A percentile compares a stretch with the other conserved stretches of the same genome.
phyloP scores from a whole-genome alignment of 768 basidiomycete genomes.

The Trametes cingulata region DNA sequence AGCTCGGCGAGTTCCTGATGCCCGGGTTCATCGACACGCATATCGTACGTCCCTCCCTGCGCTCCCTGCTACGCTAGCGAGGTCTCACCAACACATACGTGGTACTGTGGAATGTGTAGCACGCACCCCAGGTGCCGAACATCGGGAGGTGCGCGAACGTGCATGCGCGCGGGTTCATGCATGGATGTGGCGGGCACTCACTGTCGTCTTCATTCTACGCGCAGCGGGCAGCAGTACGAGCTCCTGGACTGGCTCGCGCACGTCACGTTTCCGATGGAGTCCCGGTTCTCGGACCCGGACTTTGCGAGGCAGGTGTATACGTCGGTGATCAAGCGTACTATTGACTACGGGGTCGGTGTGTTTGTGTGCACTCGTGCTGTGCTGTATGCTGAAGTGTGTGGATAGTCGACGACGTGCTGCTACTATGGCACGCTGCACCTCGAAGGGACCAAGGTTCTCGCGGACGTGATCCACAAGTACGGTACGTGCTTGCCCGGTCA shows the following conservation, averaged over 20 bases:
- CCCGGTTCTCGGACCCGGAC: conserved; percentile 63
- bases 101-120: conserved; percentile 41
- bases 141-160: conserved; percentile 51
- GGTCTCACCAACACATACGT: neutral
- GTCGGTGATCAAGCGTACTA: conserved; percentile 66
- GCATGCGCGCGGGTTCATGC: neutral
- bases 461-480: conserved; percentile 63
- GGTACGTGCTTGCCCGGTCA: conserved; percentile 41
- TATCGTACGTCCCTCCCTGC: conserved; percentile 53
- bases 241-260: conserved; percentile 86
- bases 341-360: conserved; percentile 72
- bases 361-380: neutral
- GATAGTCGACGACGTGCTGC: conserved; percentile 89
- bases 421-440: conserved; percentile 87
- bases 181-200: neutral
- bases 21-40: conserved; percentile 94
- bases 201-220: neutral
- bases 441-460: conserved; percentile 78
- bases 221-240: conserved; percentile 80
- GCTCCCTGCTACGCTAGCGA: neutral
- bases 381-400: neutral
- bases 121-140: conserved; percentile 81
- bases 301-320: conserved; percentile 74
- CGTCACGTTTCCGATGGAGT: conserved; percentile 88
- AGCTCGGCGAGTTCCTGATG: conserved; percentile 62